A percentile compares a stretch with the other conserved stretches of the same genome.
Conservation (phyloP, 1,284 basidiomycete species). For the Sporisorium exsertum region DNA sequence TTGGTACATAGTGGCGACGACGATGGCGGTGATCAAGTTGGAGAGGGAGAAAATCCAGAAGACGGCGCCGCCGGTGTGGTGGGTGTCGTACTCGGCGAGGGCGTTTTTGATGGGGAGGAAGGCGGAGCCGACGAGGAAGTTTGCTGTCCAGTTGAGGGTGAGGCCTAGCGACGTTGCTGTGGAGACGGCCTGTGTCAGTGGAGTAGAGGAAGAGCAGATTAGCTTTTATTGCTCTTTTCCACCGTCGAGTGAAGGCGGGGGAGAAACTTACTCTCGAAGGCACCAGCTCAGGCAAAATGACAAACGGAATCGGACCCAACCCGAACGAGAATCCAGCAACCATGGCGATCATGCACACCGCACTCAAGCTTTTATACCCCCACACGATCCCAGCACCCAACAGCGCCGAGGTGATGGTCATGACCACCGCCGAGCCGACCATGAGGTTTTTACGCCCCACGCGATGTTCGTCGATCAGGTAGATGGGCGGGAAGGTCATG, state of each 20-base stretch:
- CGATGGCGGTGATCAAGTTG: slow-evolving; percentile 47
- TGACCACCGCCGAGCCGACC: slow-evolving; percentile 73
- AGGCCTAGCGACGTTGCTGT: slow-evolving; percentile 84
- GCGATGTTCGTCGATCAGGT: slow-evolving; percentile 78
- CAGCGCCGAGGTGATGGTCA: slow-evolving; percentile 76
- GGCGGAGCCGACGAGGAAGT: slow-evolving; percentile 82
- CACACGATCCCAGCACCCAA: slow-evolving; percentile 80
- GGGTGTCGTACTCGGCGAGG: slow-evolving; percentile 70
- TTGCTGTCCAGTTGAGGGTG: slow-evolving; percentile 86
- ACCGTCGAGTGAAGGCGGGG: no score
- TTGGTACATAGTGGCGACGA: slow-evolving; percentile 47
- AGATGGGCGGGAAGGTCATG: slow-evolving; percentile 84
- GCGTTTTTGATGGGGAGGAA: slow-evolving; percentile 85
- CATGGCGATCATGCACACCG: slow-evolving; percentile 82
- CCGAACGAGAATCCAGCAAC: slow-evolving; percentile 90
- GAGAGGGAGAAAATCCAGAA: slow-evolving; percentile 55
- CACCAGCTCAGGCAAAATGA: slow-evolving; percentile 91
- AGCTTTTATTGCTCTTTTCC: no score
- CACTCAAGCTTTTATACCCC: slow-evolving; percentile 73
- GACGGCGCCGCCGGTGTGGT: slow-evolving; percentile 57
- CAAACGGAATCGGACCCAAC: slow-evolving; percentile 89
- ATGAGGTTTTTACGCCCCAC: slow-evolving; percentile 71
- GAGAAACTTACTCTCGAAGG: slow-evolving; percentile 71
- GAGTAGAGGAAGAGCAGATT: not conserved
- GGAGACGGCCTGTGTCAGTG: slow-evolving; percentile 74